A percentile compares a stretch with the other conserved stretches of the same genome.
Conservation (phyloP, 2,329 filamentous ascomycete genomes). For the Colletotrichum liaoningense region DNA sequence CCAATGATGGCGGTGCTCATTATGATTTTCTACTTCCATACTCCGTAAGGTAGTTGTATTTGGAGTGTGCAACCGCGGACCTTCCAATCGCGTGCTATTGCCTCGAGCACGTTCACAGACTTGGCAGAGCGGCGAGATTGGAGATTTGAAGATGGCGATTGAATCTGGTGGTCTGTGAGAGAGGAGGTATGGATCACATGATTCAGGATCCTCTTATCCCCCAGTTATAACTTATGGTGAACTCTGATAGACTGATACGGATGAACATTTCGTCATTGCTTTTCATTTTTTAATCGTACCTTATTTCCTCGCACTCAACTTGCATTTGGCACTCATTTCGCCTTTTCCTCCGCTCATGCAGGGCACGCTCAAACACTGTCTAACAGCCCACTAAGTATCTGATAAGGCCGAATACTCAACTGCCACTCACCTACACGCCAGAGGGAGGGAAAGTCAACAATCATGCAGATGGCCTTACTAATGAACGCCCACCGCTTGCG, state of each 20-base stretch:
- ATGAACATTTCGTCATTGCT: neutral
- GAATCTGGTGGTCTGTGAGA: slow-evolving; percentile 2
- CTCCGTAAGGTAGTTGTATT: neutral
- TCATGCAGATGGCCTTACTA: neutral
- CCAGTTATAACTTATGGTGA: neutral
- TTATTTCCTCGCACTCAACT: neutral
- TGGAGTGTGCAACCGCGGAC: neutral
- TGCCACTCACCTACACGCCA: neutral
- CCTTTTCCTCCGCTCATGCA: neutral
- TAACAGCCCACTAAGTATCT: neutral
- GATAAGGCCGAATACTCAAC: neutral
- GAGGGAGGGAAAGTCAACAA: neutral
- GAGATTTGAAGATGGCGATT: slow-evolving; percentile 1
- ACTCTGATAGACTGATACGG: slow-evolving; percentile 25
- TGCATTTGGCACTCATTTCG: neutral
- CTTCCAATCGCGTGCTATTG: slow-evolving; percentile 20
- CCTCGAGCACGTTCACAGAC: slow-evolving; percentile 24
- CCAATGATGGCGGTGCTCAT: neutral
- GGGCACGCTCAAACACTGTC: neutral
- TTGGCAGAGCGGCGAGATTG: slow-evolving; percentile 9
- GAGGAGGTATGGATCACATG: neutral
- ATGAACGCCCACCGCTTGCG: neutral
- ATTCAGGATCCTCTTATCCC: neutral
- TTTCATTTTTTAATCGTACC: neutral
- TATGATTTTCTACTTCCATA: neutral